phyloP scores from a whole-genome alignment of 116 monocot species.

The Dioscorea cayenensis region DNA sequence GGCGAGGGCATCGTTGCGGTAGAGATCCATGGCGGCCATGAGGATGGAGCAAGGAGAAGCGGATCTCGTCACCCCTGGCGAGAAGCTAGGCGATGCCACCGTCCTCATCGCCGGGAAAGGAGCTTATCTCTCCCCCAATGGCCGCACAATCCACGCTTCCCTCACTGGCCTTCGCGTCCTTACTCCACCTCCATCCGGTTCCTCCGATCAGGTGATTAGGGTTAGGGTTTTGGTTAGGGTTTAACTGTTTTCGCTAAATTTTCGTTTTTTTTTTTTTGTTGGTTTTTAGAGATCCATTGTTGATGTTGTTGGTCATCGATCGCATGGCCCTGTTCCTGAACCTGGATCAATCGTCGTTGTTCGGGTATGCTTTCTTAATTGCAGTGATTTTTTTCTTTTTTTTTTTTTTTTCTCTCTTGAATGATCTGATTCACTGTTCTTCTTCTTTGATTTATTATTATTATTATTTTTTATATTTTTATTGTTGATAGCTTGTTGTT shows the following conservation, averaged over 20 bases:
- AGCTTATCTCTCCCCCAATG: conserved; percentile 59
- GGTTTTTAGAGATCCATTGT: conserved; percentile 44
- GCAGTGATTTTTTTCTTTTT: not conserved
- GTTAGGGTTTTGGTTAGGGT: conserved; percentile 12
- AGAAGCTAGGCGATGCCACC: conserved; percentile 53
- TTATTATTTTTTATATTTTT: not conserved
- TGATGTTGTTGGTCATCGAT: conserved; percentile 78
- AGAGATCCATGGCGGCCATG: too few species aligned
- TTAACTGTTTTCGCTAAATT: too few species aligned
- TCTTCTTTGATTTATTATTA: not conserved
- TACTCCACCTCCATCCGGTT: conserved; percentile 41
- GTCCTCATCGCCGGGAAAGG: conserved; percentile 63
- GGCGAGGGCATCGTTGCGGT: too few species aligned
- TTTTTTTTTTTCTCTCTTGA: conserved; percentile 1
- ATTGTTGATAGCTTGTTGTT: too few species aligned
- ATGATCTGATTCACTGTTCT: not conserved
- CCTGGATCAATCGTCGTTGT: conserved; percentile 75
- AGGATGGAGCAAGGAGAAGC: conserved; percentile 19
- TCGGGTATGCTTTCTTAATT: conserved; percentile 38
- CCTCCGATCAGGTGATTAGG: conserved; percentile 51
- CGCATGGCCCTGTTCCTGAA: conserved; percentile 78
- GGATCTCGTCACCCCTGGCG: conserved; percentile 69
- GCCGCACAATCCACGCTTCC: conserved; percentile 67
- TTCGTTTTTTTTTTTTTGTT: not conserved
- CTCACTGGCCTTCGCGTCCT: conserved; percentile 55